Percentiles rank a stretch among this genome's conserved stretches.
These are phyloP conservation scores for Suzukiozyma palmioleophila DNA, from an alignment of 1,139 yeast species.

Conservation along the genomic window DNA sequence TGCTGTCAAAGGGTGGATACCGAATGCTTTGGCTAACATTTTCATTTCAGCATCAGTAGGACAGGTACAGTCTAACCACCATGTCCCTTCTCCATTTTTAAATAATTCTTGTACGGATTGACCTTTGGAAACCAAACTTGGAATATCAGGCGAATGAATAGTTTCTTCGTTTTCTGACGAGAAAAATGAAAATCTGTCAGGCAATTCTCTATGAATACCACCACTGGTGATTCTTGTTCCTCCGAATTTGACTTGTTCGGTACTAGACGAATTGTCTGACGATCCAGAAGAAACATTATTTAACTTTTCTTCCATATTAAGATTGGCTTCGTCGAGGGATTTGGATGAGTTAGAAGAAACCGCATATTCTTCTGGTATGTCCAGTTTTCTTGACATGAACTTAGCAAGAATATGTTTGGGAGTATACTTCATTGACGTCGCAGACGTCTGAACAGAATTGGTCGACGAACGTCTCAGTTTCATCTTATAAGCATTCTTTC, in stretches of 20 bases:
- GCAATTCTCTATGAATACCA: conserved; percentile 18
- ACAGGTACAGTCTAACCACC: conserved; percentile 74
- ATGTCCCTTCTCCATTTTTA: conserved; percentile 49
- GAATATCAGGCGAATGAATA: conserved; percentile 81
- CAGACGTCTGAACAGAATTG: conserved; percentile 9
- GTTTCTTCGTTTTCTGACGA: conserved; percentile 81
- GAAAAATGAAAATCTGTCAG: conserved; percentile 81
- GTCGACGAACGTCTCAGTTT: conserved; percentile 10
- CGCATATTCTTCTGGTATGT: conserved; percentile 4
- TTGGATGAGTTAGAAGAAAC: conserved; percentile 6
- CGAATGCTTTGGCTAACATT: conserved; percentile 61
- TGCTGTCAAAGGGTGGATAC: conserved; percentile 80
- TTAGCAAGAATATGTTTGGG: conserved; percentile 34
- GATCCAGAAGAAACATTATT: conserved; percentile 27
- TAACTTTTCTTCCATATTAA: conserved; percentile 10
- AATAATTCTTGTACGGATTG: conserved; percentile 64
- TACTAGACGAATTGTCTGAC: conserved; percentile 12
- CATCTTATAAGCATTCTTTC: conserved; percentile 9
- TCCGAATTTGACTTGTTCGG: conserved; percentile 30
- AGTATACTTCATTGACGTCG: conserved; percentile 61
- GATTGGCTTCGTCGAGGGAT: not conserved
- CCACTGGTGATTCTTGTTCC: conserved; percentile 25
- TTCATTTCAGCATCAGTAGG: conserved; percentile 69
- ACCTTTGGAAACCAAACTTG: conserved; percentile 63
- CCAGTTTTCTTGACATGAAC: conserved; percentile 6